Conservation (phyloP, 140 eudicot genomes). For the Anethum foeniculum region DNA sequence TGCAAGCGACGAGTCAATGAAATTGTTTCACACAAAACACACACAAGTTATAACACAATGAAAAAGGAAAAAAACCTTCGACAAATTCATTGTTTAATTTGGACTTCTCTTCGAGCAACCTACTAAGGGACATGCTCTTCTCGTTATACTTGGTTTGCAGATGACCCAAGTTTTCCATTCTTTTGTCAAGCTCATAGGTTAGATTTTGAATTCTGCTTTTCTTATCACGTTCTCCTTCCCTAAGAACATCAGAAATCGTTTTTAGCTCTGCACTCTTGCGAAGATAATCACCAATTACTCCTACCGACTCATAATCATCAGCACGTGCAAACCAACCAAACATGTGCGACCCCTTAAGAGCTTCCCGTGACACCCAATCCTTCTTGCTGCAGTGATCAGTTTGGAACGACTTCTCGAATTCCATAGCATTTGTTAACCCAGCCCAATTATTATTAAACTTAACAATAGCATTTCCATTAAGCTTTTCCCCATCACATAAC, state of each 20-base stretch:
- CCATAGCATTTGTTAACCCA: slow-evolving; percentile 37
- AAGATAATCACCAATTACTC: slow-evolving; percentile 62
- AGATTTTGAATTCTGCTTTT: slow-evolving; percentile 41
- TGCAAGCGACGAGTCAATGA: no score
- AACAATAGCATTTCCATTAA: slow-evolving; percentile 27
- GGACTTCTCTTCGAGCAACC: slow-evolving; percentile 71
- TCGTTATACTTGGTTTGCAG: slow-evolving; percentile 52
- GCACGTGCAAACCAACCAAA: slow-evolving; percentile 88
- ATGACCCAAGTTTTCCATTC: slow-evolving; percentile 53
- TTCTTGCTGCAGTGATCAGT: slow-evolving; percentile 24
- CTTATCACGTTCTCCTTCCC: slow-evolving; percentile 40
- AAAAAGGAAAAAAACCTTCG: slow-evolving; percentile 36
- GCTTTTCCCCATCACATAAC: slow-evolving; percentile 31
- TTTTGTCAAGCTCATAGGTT: slow-evolving; percentile 64
- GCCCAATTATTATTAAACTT: slow-evolving; percentile 34
- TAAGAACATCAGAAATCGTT: slow-evolving; percentile 35
- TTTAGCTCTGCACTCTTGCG: slow-evolving; percentile 49
- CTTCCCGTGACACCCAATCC: slow-evolving; percentile 25
- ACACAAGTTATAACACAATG: background rate
- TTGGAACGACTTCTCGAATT: slow-evolving; percentile 43
- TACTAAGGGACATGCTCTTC: slow-evolving; percentile 47
- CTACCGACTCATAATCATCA: slow-evolving; percentile 54
- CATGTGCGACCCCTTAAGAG: slow-evolving; percentile 26
- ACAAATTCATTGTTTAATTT: slow-evolving; percentile 46
- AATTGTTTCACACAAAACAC: background rate